phyloP scores from a whole-genome alignment of 805 yeast species.

The Starmerella floricola region DNA sequence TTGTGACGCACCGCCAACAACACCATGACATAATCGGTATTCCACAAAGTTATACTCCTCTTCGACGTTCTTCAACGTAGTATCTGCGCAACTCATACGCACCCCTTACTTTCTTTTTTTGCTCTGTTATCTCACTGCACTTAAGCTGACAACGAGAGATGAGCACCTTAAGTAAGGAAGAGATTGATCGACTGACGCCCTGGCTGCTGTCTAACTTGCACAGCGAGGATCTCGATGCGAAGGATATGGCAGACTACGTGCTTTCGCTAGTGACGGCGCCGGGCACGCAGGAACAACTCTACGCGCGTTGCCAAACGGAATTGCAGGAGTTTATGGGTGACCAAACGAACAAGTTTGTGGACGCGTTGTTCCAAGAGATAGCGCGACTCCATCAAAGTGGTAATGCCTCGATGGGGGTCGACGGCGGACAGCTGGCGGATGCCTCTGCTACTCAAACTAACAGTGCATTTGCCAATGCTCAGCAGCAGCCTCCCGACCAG shows the following conservation, averaged over 20 bases:
- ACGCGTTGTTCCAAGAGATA: conserved; percentile 27
- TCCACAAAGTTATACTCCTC: too few relatives aligned
- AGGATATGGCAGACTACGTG: conserved; percentile 36
- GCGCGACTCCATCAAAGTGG: conserved; percentile 14
- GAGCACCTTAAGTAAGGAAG: conserved; percentile 8
- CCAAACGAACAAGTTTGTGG: conserved; percentile 28
- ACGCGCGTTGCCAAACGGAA: conserved; percentile 28
- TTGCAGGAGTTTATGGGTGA: conserved; percentile 34
- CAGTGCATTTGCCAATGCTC: too few relatives aligned
- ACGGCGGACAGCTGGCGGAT: neutral
- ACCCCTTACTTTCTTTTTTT: too few relatives aligned
- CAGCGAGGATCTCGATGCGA: conserved; percentile 13
- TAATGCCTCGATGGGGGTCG: neutral
- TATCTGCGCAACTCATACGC: neutral
- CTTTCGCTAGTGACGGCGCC: conserved; percentile 34
- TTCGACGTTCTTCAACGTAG: too few relatives aligned
- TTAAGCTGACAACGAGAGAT: neutral
- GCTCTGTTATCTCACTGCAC: too few relatives aligned
- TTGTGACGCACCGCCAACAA: too few relatives aligned
- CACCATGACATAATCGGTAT: too few relatives aligned
- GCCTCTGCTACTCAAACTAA: too few relatives aligned
- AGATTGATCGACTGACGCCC: conserved; percentile 15
- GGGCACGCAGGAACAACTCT: conserved; percentile 29
- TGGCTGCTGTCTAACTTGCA: conserved; percentile 16
- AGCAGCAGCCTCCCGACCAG: too few relatives aligned